Conservation (phyloP, 1,284 basidiomycete genomes). For the Ustilago crameri region DNA sequence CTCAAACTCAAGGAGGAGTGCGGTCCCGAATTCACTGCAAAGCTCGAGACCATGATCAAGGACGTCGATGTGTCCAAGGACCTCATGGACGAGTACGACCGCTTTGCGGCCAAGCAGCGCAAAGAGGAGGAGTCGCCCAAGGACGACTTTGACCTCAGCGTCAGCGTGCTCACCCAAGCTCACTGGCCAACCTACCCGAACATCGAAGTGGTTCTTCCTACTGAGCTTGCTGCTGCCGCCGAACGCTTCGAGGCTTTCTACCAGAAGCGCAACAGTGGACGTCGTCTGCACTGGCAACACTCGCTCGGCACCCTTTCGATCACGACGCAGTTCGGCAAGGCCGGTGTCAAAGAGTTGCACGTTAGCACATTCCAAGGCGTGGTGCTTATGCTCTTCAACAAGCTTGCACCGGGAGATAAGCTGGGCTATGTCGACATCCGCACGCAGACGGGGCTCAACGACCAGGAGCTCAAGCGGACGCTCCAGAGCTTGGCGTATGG, state of each 20-base stretch:
- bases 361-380: conserved; percentile 90
- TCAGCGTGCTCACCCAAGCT: conserved; percentile 72
- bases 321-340: conserved; percentile 67
- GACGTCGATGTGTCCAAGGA: conserved; percentile 81
- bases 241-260: conserved; percentile 62
- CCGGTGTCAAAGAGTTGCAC: conserved; percentile 84
- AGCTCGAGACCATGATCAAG: conserved; percentile 90
- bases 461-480: conserved; percentile 78
- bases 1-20: conserved; percentile 90
- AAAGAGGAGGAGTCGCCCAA: conserved; percentile 24
- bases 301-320: conserved; percentile 61
- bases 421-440: conserved; percentile 78
- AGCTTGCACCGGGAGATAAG: conserved; percentile 68
- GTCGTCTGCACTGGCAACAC: conserved; percentile 65
- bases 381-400: conserved; percentile 90
- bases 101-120: conserved; percentile 66
- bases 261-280: conserved; percentile 58
- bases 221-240: conserved; percentile 35
- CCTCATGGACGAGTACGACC: conserved; percentile 72
- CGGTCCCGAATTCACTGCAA: conserved; percentile 83
- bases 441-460: conserved; percentile 75
- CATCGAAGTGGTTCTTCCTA: conserved; percentile 48
- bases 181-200: conserved; percentile 72
- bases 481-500: conserved; percentile 92
- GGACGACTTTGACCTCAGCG: conserved; percentile 70